phyloP scores from a whole-genome alignment of 2,329 filamentous ascomycete genomes.

The Diaporthe amygdali region DNA sequence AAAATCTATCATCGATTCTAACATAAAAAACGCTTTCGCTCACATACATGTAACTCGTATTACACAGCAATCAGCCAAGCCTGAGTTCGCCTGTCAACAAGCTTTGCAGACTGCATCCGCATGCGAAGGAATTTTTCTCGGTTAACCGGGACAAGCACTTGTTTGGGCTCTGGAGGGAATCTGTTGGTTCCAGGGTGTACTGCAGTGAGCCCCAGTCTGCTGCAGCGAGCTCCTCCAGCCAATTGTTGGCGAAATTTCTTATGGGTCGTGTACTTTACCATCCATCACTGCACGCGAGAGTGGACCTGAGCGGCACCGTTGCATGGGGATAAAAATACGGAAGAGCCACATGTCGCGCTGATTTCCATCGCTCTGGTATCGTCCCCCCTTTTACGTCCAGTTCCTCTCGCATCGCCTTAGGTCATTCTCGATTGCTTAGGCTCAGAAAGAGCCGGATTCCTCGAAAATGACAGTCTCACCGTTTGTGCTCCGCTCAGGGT shows the following conservation, averaged over 20 bases:
- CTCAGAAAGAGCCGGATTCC: background rate
- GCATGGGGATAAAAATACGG: background rate
- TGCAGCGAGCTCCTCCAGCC: background rate
- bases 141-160: background rate
- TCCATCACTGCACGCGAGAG: background rate
- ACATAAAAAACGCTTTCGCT: too few species aligned
- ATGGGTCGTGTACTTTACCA: constrained; percentile 3
- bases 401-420: background rate
- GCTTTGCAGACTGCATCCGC: background rate
- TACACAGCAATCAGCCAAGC: background rate
- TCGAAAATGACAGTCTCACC: background rate
- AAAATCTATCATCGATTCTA: too few species aligned
- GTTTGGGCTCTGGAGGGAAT: background rate
- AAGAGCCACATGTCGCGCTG: background rate
- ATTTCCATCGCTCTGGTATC: background rate
- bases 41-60: too few species aligned
- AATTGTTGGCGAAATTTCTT: background rate
- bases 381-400: too few species aligned
- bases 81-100: background rate
- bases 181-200: background rate
- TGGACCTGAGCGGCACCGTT: background rate
- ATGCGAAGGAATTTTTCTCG: background rate
- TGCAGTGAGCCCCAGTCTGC: background rate
- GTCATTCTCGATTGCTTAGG: background rate
- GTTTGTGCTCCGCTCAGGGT: constrained; percentile 6